Conservation (phyloP, 192 early-diverging fungal genomes). For the Entophlyctis helioformis region DNA sequence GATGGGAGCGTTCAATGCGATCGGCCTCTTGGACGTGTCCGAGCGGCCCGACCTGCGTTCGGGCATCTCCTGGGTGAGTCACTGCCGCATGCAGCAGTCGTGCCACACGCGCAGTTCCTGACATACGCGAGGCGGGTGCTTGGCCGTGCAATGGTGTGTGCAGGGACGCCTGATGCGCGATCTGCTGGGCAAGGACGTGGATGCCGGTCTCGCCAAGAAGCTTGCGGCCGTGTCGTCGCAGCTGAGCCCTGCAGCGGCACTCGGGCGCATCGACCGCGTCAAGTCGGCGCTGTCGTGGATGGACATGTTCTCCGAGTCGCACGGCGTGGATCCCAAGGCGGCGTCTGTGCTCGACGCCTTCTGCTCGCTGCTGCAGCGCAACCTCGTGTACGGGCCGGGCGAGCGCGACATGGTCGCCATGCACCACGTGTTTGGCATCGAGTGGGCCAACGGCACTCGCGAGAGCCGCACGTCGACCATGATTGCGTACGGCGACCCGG, state of each 20-base stretch:
- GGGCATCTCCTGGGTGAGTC: conserved; percentile 12
- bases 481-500: conserved; percentile 82
- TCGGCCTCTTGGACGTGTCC: conserved; percentile 64
- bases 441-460: conserved; percentile 25
- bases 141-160: too few relatives aligned
- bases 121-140: too few relatives aligned
- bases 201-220: conserved; percentile 4
- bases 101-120: too few relatives aligned
- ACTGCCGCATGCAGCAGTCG: neutral
- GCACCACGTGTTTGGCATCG: conserved; percentile 89
- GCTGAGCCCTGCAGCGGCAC: neutral
- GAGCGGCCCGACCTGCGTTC: conserved; percentile 13
- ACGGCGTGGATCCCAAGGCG: conserved; percentile 13
- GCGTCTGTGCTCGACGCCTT: conserved; percentile 67
- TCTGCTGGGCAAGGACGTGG: conserved; percentile 4
- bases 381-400: conserved; percentile 58
- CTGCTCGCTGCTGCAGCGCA: conserved; percentile 63
- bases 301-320: conserved; percentile 6
- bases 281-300: conserved; percentile 32
- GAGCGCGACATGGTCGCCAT: conserved; percentile 91
- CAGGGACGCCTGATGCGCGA: neutral
- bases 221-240: conserved; percentile 3
- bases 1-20: conserved; percentile 60
- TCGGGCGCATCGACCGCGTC: conserved; percentile 1
- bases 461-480: conserved; percentile 72